Evolutionary conservation across 2,329 filamentous ascomycete species (phyloP), one percentile per base, ranked within the genome.

Genomic region (Cladosporium velox): DNA sequence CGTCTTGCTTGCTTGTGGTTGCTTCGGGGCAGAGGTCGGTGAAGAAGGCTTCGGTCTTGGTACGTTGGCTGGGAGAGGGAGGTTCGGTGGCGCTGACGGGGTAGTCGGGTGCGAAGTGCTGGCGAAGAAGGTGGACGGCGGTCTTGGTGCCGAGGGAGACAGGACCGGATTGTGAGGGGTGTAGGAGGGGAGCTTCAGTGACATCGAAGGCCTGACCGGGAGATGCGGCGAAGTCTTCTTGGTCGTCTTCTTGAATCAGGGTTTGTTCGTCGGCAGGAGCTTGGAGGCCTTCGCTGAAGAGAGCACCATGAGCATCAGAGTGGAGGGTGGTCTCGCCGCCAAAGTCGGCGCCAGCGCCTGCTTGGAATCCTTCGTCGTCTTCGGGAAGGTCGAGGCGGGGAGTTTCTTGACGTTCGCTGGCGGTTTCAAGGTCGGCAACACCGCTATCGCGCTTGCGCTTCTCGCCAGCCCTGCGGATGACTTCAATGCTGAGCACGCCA

Each of bases 101-200:
- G 44, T 76, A 74, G 5, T 71, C 69, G 21, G 76, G 72, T 8
- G 75, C 76, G 70, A 99, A 96, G 30, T 91, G 86, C 66, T 97
- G 93, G 64, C 95, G 90, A 10, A 99, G 87, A 63, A 98, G 87
- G 78, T 99, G 94, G 24, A 99, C 96, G 38, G 95, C 95, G 74
- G 97, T 93, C 79, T 96, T 95, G 12, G 95, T 99, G 67, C 92
- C 93, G 21, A 96, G 80, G 0, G 93, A 97, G 10, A 98, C 90
- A 0, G 92, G 91, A 0, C 93, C 93, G 69, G 88, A 92, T 70
- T 97, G 93, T 34, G 88, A 88, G 12, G 93, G 91, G 74, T 95
- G 91, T 4, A 93, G 86, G 3, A 92, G 79, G 12, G 91, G 90
- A 28, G 86, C 87, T 44, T 88, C 89, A 0, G 91, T 94, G 52